Evolutionary conservation across 208 protist species (phyloP).

Genomic region (Wallacemonas collosoma): DNA sequence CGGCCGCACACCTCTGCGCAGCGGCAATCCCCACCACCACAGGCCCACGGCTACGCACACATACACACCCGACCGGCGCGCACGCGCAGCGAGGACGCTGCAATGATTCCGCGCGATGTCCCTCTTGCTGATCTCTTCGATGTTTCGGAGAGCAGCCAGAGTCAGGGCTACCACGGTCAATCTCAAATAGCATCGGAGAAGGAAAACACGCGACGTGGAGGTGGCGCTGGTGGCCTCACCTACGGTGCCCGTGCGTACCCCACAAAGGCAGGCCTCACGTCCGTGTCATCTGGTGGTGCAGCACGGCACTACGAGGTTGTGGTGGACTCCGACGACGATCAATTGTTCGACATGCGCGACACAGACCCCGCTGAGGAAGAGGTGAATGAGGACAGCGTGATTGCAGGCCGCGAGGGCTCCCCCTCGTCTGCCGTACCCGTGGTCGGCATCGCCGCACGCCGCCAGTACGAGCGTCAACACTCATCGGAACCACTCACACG

Average conservation of each 20-base stretch:
- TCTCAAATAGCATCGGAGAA: not conserved
- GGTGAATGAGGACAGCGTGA: conserved; percentile 11
- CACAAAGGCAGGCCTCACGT: not conserved
- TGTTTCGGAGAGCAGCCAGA: not conserved
- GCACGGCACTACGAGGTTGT: conserved; percentile 14
- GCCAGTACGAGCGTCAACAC: conserved; percentile 46
- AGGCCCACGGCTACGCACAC: not conserved
- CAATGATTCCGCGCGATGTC: not conserved
- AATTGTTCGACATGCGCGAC: conserved; percentile 29
- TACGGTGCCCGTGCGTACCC: not conserved
- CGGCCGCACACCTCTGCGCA: not conserved
- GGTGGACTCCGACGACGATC: conserved; percentile 26
- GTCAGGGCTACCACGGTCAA: not conserved
- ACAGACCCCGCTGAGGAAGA: conserved; percentile 4
- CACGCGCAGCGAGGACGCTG: not conserved
- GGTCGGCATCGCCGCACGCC: conserved; percentile 58
- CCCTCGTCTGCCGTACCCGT: conserved; percentile 21
- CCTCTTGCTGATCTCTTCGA: conserved; percentile 15
- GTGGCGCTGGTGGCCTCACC: not conserved
- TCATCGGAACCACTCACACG: conserved; percentile 2
- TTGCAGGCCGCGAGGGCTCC: conserved; percentile 1
- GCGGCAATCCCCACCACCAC: not conserved
- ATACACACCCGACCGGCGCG: not conserved
- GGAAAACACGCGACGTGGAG: not conserved
- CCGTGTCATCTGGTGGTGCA: not conserved